Base-by-base conservation (phyloP, 768 basidiomycete genomes). In the Pleurotus tuber-regium region DNA sequence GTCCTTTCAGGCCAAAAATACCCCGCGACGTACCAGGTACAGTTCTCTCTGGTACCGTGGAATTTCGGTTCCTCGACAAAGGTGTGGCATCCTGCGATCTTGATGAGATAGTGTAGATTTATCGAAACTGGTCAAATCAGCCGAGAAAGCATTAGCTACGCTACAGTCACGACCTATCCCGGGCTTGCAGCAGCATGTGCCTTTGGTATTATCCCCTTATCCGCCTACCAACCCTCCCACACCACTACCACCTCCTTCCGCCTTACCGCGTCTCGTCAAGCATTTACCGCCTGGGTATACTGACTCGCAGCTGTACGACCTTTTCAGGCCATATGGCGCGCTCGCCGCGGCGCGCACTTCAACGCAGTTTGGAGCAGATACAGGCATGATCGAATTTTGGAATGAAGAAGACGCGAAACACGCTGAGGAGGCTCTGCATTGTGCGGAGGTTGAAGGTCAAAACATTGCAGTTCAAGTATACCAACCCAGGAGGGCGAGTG, bases 141-240 rank as follows among this genome's bases (percentile, higher is more conserved):
- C 92, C 56, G 91, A 93, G 70, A 93, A 92, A 67, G 92, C 92
- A 11, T 75, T 94, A 21, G 86, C 91, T 11, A 92, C 86, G 8
- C 74, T 94, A 41, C 87, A 92, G 66, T 80, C 82, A 57, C 86
- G 87, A 57, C 80, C 80, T 36, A 76, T 92, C 35, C 86, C 84
- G 9, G 80, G 75, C 46, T 62, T 82, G 19, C 68, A 73, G 16
- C 83, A 86, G 1, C 72, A 82, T 2, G 81, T 84, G 1, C 69
- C 72, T 48, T 74, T 93, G 41, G 76, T 84, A 18, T 75, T 94
- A 38, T 92, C 92, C 2, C 90, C 92, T 2, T 93, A 89, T 64
- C 89, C 90, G 1, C 86, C 87, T 3, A 89, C 89, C 2, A 82
- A 72, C 38, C 87, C 87, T 2, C 86, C 89, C 4, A 84, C 86